Percentiles rank a stretch among this genome's conserved stretches.
Evolutionary conservation across 352 stramenopile species (phyloP).

Genomic region (Phytophthora capsici): DNA sequence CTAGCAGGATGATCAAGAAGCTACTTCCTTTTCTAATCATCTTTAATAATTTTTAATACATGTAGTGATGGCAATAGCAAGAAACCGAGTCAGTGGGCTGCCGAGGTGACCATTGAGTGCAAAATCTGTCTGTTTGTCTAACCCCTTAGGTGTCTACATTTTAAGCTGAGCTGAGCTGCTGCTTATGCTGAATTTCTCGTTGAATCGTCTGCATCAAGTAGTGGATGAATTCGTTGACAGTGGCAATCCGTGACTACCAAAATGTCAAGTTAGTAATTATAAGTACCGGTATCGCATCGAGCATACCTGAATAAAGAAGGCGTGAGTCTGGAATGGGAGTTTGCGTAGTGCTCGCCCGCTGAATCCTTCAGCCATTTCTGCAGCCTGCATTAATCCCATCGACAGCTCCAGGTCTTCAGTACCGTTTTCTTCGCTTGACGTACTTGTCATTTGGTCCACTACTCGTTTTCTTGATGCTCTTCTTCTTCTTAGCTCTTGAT

Average conservation of each 20-base stretch:
- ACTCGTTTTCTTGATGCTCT: slow-evolving; percentile 44
- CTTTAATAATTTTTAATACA: no score
- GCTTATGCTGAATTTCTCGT: slow-evolving; percentile 38
- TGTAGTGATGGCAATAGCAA: no score
- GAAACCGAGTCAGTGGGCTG: no score
- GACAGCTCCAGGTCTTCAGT: slow-evolving; percentile 40
- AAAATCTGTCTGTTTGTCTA: neutral
- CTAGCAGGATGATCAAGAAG: no score
- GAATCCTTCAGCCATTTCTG: slow-evolving; percentile 63
- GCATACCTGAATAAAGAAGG: slow-evolving; percentile 69
- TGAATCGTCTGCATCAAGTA: slow-evolving; percentile 36
- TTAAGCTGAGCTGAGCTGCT: slow-evolving; percentile 29
- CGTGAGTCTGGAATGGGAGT: slow-evolving; percentile 84
- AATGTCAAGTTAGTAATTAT: slow-evolving; percentile 10
- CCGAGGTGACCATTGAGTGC: neutral
- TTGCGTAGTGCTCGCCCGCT: slow-evolving; percentile 84
- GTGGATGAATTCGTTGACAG: slow-evolving; percentile 31
- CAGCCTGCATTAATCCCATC: slow-evolving; percentile 41
- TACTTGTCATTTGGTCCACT: slow-evolving; percentile 48
- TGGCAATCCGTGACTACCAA: slow-evolving; percentile 26
- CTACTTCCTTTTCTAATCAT: no score
- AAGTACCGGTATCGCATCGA: neutral
- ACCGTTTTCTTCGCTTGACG: slow-evolving; percentile 1
- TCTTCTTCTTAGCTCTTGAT: slow-evolving; percentile 32
- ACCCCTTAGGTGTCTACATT: neutral